Base-by-base conservation (phyloP, 73 alveolate species). In the Blepharisma stoltei region DNA sequence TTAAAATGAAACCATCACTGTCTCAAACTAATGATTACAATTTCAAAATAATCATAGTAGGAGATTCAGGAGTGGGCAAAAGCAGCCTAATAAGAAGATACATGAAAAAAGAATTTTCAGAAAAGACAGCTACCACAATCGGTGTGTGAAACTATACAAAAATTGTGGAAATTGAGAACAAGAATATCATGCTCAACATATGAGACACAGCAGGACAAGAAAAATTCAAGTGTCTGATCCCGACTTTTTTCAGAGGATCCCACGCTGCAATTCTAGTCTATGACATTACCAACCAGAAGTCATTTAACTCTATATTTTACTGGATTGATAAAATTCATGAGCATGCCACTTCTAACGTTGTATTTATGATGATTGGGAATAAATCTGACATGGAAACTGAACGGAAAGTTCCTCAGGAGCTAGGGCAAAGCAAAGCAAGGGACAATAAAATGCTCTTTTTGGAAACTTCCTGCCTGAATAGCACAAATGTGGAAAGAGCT, bases 121-220 rank as follows among this genome's bases (percentile, higher is more conserved):
- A 55, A 44, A 82, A 88, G 76, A 79, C 81, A 8, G 60, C 80
- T 52, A 81, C 92, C 44, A 83, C 95, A 37, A 76, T 89, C 6
- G 96, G 96, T 52, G 96, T 89, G 47, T 95, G 78, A 50, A 81
- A 48, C 55, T 88, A 79, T 78, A 67, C 78, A 32, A 83, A 88
- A 78, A 70, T 73, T 7, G 77, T 88, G 25, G 73, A 41, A 27
- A 67, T 82, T 14, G 90, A 83, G 21, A 67, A 73, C 32, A 80
- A 78, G 18, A 55, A 71, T 67, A 49, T 89, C 41, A 75, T 50
- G 83, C 76, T 89, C 45, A 82, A 87, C 77, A 82, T 88, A 21
- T 90, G 94, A 92, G 93, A 90, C 66, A 90, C 93, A 41, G 93
- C 94, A 20, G 95, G 92, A 37, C 87, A 90, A 52, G 97, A 89